These are phyloP conservation scores for Tolypocladium ophioglossoides DNA, from an alignment of 2,329 filamentous ascomycete genomes.

Conservation along the genomic window DNA sequence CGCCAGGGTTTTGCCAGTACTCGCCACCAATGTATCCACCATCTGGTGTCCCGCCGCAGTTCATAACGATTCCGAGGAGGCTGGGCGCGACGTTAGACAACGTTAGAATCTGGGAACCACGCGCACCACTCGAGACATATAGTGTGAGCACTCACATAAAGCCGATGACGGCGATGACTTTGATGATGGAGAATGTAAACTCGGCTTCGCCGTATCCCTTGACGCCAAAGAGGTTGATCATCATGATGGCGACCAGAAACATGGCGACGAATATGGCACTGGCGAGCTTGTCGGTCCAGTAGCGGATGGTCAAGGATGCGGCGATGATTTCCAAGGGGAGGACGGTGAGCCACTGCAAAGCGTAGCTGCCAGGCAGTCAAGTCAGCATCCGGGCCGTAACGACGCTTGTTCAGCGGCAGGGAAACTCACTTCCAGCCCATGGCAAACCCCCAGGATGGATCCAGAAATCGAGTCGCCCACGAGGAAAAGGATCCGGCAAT, in stretches of 20 bases:
- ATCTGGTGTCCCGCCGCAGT: slow-evolving; percentile 66
- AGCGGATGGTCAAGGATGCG: slow-evolving; percentile 72
- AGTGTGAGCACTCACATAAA: slow-evolving; percentile 56
- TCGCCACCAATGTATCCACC: slow-evolving; percentile 70
- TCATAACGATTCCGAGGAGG: slow-evolving; percentile 75
- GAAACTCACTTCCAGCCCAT: slow-evolving; percentile 80
- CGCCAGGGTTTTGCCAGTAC: slow-evolving; percentile 72
- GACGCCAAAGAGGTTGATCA: slow-evolving; percentile 81
- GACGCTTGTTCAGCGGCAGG: too few species aligned
- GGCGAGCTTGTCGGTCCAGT: slow-evolving; percentile 58
- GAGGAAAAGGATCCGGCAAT: slow-evolving; percentile 87
- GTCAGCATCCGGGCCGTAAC: background rate
- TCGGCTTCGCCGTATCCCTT: slow-evolving; percentile 85
- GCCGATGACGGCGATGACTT: slow-evolving; percentile 74
- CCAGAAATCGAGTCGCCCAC: slow-evolving; percentile 84
- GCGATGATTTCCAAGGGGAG: slow-evolving; percentile 81
- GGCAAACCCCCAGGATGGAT: slow-evolving; percentile 89
- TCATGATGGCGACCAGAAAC: slow-evolving; percentile 65
- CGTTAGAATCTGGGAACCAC: background rate
- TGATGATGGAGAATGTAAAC: slow-evolving; percentile 78
- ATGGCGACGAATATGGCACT: slow-evolving; percentile 72
- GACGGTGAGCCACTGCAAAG: slow-evolving; percentile 76
- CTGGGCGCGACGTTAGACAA: slow-evolving; percentile 25
- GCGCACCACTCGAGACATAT: background rate
- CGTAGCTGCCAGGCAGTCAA: slow-evolving; percentile 46